Evolutionary conservation across 2,329 filamentous ascomycete genomes (phyloP), one percentile per base, ranked within the genome.

Genomic region (Cladophialophora yegresii): DNA sequence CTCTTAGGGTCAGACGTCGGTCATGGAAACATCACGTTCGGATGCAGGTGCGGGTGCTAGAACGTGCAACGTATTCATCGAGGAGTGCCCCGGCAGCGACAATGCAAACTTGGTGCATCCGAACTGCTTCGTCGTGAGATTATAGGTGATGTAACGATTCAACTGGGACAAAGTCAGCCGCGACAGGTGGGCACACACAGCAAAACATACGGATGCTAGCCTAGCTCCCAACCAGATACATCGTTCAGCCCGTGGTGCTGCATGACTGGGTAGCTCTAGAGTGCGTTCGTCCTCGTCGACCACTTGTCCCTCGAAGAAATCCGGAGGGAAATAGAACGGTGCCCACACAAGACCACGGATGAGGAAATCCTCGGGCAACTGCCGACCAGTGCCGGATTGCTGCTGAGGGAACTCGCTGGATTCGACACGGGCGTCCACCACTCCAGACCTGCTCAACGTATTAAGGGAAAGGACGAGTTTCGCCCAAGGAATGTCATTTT

Each of bases 291-390:
- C 82, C 54, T 87, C 83, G 63, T 86, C 83, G 43, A 79, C 76
- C 55, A 80, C 77, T 1, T 77, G 75, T 22, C 76, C 75, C 2
- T 74, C 66, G 68, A 87, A 87, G 76, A 84, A 87, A 3, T 75
- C 73, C 1, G 77, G 66, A 0, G 82, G 81, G 64, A 82, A 84
- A 68, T 81, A 83, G 59, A 79, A 81, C 0, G 70, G 50, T 64
- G 82, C 77, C 57, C 79, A 81, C 81, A 83, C 86, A 26, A 83
- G 72, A 1, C 85, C 86, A 26, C 84, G 79, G 7, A 87, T 81
- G 1, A 81, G 71, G 67, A 83, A 87, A 67, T 88, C 86, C 67
- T 88, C 86, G 0, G 83, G 81, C 1, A 88, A 70, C 56, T 85
- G 84, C 9, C 77, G 71, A 5, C 74, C 75, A 20, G 77, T 75